Evolutionary conservation across 177 flowering plant species (phyloP), one percentile per base, ranked within the genome.

Genomic region (Vitis hybrid): DNA sequence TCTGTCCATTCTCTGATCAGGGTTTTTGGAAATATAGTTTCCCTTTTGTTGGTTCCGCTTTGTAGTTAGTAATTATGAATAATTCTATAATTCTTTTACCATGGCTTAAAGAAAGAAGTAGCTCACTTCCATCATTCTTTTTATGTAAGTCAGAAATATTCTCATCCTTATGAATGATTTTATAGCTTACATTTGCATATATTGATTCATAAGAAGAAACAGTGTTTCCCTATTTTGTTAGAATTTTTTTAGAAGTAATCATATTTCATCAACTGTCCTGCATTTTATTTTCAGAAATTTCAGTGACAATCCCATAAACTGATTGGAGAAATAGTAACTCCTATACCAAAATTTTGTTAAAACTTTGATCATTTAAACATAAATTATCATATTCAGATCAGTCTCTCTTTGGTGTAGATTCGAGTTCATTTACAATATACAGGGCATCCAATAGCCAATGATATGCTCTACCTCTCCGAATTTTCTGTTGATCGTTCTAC

Each of bases 381-480:
- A 39, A 39, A 39, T 39, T 39, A 39, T 39, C 45, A 39, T 39
- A 16, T 61, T 64, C 5, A 13, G 15, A 11, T 66, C 51, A 54
- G 34, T 29, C 57, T 20, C 22, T 68, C 29, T 71, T 62, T 67
- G 20, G 6, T 51, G 68, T 68, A 95, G 98, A 93, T 93, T 71
- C 91, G 97, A 51, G 97, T 90, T 29, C 99, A 96, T 77, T 80
- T 96, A 74, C 93, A 86, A 73, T 75, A 81, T 73, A 71, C 81
- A 18, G 97, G 98, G 63, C 84, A 95, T 83, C 97, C 99, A 3
- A 92, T 96, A 67, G 99, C 92, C 77, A 96, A 96, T 76, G 99
- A 93, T 70, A 58, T 63, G 57, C 97, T 92, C 66, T 93, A 93
- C 75, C 87, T 91, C 45, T 79, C 85, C 13, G 80, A 87, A 69